Percentiles rank a stretch among this genome's conserved stretches.
Conservation (phyloP, 1,284 basidiomycete species). For the Rhodotorula sp. region DNA sequence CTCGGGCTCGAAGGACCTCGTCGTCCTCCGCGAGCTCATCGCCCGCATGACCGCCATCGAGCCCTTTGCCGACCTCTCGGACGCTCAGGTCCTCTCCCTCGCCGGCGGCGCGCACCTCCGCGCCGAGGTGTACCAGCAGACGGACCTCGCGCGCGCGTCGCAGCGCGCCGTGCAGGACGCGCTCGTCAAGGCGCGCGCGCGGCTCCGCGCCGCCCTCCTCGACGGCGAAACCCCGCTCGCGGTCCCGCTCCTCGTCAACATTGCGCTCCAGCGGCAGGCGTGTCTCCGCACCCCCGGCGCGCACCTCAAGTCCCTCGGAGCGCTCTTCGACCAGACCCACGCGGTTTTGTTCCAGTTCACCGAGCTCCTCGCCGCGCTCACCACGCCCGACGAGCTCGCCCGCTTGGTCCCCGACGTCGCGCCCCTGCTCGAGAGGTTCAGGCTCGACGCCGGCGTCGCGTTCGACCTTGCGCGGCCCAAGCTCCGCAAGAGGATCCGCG, state of each 20-base stretch:
- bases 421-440: slow-evolving; percentile 71
- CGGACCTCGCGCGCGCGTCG: slow-evolving; percentile 22
- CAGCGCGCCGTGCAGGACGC: slow-evolving; percentile 53
- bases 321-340: slow-evolving; percentile 72
- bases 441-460: slow-evolving; percentile 76
- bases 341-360: slow-evolving; percentile 60
- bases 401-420: slow-evolving; percentile 63
- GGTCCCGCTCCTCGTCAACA: slow-evolving; percentile 78
- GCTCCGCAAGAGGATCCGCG: slow-evolving; percentile 61
- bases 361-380: slow-evolving; percentile 54
- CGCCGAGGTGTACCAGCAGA: slow-evolving; percentile 65
- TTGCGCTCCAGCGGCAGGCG: slow-evolving; percentile 81
- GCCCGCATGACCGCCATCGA: slow-evolving; percentile 95
- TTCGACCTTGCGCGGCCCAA: slow-evolving; percentile 90
- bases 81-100: slow-evolving; percentile 83
- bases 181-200: slow-evolving; percentile 63
- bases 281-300: slow-evolving; percentile 65
- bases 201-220: slow-evolving; percentile 70
- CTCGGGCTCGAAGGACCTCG: slow-evolving; percentile 70
- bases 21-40: slow-evolving; percentile 88
- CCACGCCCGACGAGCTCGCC: slow-evolving; percentile 53
- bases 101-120: slow-evolving; percentile 84
- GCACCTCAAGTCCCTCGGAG: slow-evolving; percentile 79
- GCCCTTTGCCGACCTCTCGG: slow-evolving; percentile 81
- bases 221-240: slow-evolving; percentile 64